phyloP scores from a whole-genome alignment of 106 monocot genomes.

The Acanthochlamys bracteata region DNA sequence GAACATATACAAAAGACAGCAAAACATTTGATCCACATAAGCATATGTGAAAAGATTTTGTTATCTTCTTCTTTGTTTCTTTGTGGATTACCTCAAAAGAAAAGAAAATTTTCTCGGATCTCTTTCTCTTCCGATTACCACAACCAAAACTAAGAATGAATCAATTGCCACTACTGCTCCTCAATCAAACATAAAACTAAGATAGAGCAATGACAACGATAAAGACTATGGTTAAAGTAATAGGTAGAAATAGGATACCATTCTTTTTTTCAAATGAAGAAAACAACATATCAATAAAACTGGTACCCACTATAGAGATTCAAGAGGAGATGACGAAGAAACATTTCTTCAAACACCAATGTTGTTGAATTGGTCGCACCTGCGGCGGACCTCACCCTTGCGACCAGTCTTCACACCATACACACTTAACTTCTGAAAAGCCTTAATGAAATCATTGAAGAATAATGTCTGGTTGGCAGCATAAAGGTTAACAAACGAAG shows the following conservation, averaged over 20 bases:
- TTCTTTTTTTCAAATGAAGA: no score
- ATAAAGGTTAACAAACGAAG: slow-evolving; percentile 31
- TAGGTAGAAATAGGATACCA: neutral
- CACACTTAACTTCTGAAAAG: slow-evolving; percentile 54
- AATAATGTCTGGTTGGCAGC: slow-evolving; percentile 43
- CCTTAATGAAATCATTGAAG: slow-evolving; percentile 51
- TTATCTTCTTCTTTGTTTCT: neutral
- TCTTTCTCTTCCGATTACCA: neutral
- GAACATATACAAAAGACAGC: neutral
- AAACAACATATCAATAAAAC: neutral
- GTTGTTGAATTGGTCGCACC: slow-evolving; percentile 51
- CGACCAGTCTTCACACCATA: slow-evolving; percentile 41
- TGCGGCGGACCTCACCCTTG: slow-evolving; percentile 53
- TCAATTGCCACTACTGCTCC: neutral
- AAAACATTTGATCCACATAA: neutral
- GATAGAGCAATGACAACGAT: neutral
- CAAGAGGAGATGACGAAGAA: neutral
- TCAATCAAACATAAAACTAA: neutral
- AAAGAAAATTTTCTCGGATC: neutral
- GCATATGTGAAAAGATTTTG: neutral
- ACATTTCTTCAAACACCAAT: neutral
- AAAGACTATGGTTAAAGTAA: neutral
- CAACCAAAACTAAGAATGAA: neutral
- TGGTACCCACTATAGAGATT: neutral
- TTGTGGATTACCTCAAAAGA: neutral